These are phyloP conservation scores for Pontederia crassipes DNA, from an alignment of 176 grass and related monocot genomes.

Conservation along the genomic window DNA sequence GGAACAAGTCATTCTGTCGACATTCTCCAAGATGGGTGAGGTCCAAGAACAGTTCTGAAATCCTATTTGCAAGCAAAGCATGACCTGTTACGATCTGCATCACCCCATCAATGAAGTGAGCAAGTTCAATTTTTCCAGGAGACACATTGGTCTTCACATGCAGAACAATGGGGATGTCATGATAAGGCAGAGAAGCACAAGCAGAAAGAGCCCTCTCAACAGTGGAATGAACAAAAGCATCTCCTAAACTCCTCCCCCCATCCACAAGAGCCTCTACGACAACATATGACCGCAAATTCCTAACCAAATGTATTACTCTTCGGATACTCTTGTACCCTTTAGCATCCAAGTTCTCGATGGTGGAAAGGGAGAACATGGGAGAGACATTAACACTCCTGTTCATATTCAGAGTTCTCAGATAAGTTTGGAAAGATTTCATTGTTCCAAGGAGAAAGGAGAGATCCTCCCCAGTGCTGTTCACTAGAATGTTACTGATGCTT, in stretches of 20 bases:
- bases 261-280: constrained; percentile 16
- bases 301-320: constrained; percentile 30
- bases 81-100: background rate
- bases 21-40: background rate
- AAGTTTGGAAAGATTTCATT: constrained; percentile 25
- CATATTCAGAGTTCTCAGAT: constrained; percentile 18
- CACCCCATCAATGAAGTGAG: constrained; percentile 7
- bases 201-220: background rate
- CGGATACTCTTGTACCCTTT: constrained; percentile 11
- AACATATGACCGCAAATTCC: constrained; percentile 32
- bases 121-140: constrained; percentile 16
- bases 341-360: constrained; percentile 24
- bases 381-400: constrained; percentile 23
- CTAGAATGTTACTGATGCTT: constrained; percentile 28
- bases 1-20: background rate
- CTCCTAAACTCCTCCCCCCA: constrained; percentile 5
- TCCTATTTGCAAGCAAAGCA: constrained; percentile 12
- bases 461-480: constrained; percentile 18
- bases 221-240: constrained; percentile 10
- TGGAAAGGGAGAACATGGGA: constrained; percentile 31
- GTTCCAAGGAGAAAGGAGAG: constrained; percentile 20
- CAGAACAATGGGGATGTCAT: constrained; percentile 26
- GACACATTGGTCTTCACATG: constrained; percentile 13
- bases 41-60: constrained; percentile 23
- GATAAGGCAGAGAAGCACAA: constrained; percentile 12